These are phyloP conservation scores for Gastrolobium bilobum DNA, from an alignment of 306 rosid species.

Conservation along the genomic window DNA sequence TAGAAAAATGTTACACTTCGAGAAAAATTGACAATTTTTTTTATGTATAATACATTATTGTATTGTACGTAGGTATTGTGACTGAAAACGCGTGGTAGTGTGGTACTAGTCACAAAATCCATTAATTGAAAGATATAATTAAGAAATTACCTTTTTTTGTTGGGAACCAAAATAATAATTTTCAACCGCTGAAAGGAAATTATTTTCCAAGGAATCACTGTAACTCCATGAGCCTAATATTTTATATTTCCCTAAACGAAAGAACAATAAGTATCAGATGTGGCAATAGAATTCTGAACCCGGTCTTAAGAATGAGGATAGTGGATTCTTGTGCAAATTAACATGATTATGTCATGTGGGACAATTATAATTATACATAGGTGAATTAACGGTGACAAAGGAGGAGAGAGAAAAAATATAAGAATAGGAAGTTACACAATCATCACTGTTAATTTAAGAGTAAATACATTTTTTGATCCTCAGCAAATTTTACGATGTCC, in stretches of 20 bases:
- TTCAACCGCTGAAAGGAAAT: not conserved
- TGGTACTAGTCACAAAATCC: too few species aligned
- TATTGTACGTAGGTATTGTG: not conserved
- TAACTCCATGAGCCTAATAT: not conserved
- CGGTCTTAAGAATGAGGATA: not conserved
- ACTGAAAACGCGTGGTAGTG: not conserved
- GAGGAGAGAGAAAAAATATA: too few species aligned
- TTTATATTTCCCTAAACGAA: constrained; percentile 10
- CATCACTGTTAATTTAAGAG: too few species aligned
- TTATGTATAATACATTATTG: too few species aligned
- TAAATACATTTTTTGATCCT: too few species aligned
- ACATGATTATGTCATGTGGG: too few species aligned
- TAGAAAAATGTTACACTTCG: not conserved
- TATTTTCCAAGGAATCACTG: not conserved
- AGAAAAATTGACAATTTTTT: not conserved
- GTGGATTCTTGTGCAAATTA: too few species aligned
- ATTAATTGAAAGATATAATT: not conserved
- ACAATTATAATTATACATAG: too few species aligned
- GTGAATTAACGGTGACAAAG: too few species aligned
- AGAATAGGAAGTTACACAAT: too few species aligned
- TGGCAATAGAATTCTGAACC: not conserved
- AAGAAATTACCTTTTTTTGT: constrained; percentile 4
- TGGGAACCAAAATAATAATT: constrained; percentile 14
- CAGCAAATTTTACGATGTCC: too few species aligned
- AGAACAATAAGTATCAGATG: too few species aligned